Evolutionary conservation across 768 basidiomycete genomes (phyloP).

Genomic region (Lactifluus subvellereus): DNA sequence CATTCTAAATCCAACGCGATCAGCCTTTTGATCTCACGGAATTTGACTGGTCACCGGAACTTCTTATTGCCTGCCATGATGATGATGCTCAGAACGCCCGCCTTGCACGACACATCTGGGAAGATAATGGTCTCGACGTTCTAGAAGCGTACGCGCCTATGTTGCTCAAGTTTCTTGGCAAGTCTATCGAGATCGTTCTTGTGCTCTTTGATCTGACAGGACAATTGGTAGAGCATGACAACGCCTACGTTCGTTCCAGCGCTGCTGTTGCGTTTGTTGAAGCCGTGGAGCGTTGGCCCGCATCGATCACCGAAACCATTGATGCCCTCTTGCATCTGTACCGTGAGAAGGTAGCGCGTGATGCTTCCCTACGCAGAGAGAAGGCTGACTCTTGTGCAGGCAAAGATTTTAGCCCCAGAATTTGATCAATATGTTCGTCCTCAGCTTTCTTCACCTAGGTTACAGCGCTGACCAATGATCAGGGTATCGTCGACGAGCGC

Average conservation of each 20-base stretch:
- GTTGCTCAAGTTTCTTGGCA: constrained; percentile 67
- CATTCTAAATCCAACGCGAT: neutral
- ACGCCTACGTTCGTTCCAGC: constrained; percentile 72
- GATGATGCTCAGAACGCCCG: constrained; percentile 83
- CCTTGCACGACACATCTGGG: constrained; percentile 81
- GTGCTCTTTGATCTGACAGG: neutral
- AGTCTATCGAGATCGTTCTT: constrained; percentile 20
- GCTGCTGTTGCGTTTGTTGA: constrained; percentile 69
- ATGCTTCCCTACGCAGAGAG: neutral
- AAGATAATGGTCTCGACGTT: constrained; percentile 91
- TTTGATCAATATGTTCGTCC: constrained; percentile 82
- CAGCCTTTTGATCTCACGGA: constrained; percentile 95
- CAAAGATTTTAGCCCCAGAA: constrained; percentile 82
- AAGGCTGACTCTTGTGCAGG: constrained; percentile 36
- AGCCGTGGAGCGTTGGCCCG: constrained; percentile 68
- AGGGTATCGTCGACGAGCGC: constrained; percentile 92
- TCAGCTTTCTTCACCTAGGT: neutral
- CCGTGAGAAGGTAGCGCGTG: constrained; percentile 63
- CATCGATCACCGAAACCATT: constrained; percentile 44
- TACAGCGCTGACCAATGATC: constrained; percentile 3
- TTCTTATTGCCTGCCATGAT: constrained; percentile 88
- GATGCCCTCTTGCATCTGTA: constrained; percentile 62
- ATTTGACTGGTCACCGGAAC: constrained; percentile 82
- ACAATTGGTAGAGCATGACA: constrained; percentile 56
- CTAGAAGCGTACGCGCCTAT: constrained; percentile 57